A percentile compares a stretch with the other conserved stretches of the same genome.
Evolutionary conservation across 768 basidiomycete genomes (phyloP).

Genomic region (Polyporus arcularius): DNA sequence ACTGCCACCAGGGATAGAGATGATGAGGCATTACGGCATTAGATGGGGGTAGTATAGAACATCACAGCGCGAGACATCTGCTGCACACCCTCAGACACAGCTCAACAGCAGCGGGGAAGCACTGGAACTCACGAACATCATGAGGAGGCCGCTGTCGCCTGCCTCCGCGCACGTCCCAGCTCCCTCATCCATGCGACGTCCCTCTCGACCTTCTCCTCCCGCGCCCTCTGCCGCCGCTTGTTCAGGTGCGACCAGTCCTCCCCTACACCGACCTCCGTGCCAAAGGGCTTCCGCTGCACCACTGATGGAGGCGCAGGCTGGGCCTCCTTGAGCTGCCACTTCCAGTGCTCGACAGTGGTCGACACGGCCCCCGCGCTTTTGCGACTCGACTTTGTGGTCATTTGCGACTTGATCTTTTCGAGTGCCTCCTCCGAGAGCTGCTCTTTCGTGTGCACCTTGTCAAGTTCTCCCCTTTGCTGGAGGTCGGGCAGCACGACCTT

Average conservation of each 20-base stretch:
- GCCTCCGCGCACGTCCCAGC: slow-evolving; percentile 29
- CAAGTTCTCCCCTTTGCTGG: slow-evolving; percentile 41
- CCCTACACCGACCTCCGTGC: slow-evolving; percentile 46
- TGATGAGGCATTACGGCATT: no score
- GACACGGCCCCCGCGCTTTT: slow-evolving; percentile 3
- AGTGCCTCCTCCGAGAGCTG: slow-evolving; percentile 31
- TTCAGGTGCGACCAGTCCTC: slow-evolving; percentile 60
- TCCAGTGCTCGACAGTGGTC: slow-evolving; percentile 39
- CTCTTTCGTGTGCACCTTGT: slow-evolving; percentile 41
- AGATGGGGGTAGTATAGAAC: neutral
- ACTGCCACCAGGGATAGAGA: no score
- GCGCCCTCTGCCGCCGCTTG: slow-evolving; percentile 49
- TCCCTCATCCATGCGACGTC: slow-evolving; percentile 43
- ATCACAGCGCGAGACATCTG: neutral
- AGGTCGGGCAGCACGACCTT: slow-evolving; percentile 50
- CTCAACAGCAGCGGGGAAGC: neutral
- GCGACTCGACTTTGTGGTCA: slow-evolving; percentile 26
- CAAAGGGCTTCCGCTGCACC: slow-evolving; percentile 25
- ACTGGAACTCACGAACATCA: neutral
- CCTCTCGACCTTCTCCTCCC: slow-evolving; percentile 45
- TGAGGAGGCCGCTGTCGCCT: slow-evolving; percentile 5
- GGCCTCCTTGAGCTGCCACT: slow-evolving; percentile 36
- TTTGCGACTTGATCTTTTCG: slow-evolving; percentile 19
- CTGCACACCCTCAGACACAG: neutral
- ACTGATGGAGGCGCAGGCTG: neutral